Base-by-base conservation (phyloP, 2,329 filamentous ascomycete species). In the Orbilia javanica region DNA sequence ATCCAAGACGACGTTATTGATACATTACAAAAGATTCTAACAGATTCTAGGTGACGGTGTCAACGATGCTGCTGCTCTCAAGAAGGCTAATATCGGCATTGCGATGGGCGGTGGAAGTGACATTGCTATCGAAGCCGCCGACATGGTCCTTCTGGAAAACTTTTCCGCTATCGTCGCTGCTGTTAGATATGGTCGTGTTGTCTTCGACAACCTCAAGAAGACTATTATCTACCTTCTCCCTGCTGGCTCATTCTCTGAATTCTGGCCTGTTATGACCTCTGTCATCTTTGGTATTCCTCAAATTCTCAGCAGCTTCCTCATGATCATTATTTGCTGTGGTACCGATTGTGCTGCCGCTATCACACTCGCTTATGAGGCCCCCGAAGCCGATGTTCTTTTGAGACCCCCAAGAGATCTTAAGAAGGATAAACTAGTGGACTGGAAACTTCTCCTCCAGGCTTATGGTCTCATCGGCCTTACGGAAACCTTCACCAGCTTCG, bases 201-300 rank as follows among this genome's bases (percentile, higher is more conserved):
- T 93, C n/a, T 94, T 92, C 83, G 90, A 93, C 83, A 94, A 94
- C 81, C 84, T 94, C 63, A 92, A 92, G 83, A 94, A 94, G 86
- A 91, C 89, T 0, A 89, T 93, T 78, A 88, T 89, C n/a, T 93
- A 93, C 81, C 86, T 93, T 1, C 86, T 93, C 0, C 91, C 91
- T 0, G 92, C 92, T 0, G 91, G 92, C 1, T 89, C 86, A n/a
- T 93, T 92, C 83, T 89, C 88, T 65, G 92, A 94, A 82, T 91
- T 94, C 83, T 88, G 90, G 91, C 91, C 92, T 0, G 89, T 94
- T 50, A 88, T 93, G 83, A 91, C 90, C 0, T 92, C 90, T 72
- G 89, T 93, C 20, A 83, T 89, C 0, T 92, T 93, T 79, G 91
- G 91, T 20, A 85, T 93, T 1, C 91, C 92, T 0, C 91, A 93